Evolutionary conservation across 495 filamentous ascomycete species (phyloP), one percentile per base, ranked within the genome.

Genomic region (Penicillium fimorum): DNA sequence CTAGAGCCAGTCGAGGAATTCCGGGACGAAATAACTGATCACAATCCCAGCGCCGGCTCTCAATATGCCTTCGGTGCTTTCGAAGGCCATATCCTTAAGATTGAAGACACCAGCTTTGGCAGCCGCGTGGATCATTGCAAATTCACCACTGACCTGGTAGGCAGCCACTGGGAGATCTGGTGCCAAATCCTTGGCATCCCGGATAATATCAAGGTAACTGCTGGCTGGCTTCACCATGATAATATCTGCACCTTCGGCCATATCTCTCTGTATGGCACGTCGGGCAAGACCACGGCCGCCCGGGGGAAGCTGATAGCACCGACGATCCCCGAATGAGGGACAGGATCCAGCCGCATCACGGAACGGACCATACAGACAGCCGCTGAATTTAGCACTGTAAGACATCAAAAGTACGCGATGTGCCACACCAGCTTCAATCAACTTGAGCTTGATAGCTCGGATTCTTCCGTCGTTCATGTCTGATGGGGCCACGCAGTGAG

Each of bases 381-480:
- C 94, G 38, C 88, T 90, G 75, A 98, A 98, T 68, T 98, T 98
- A 53, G 94, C 94, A 33, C 91, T 88, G 70, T 98, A 98, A 13
- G 91, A 96, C 93, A 98, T 97, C 22, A 98, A 78, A 49, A 96
- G 84, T 9, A 89, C 83, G 63, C 87, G 87, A 68, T 98, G 94
- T 11, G 90, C 89, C 62, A 97, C 84, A 52, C 92, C 92, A 27
- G 87, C 83, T 69, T 96, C 91, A 49, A 96, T 96, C 56, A 98
- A 74, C 73, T 96, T 96, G 33, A 96, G 81, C 75, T 98, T 98
- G 68, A 97, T 98, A 53, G 92, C 93, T 45, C 91, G 86, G 55
- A 98, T 90, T 56, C 94, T 88, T 41, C 94, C 94, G 66, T 98
- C 94, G 68, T 98, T 98, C 94, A 98, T 98, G 72, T 98, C 94